phyloP scores from a whole-genome alignment of 1,139 yeast species.

The Candida pseudoviswanathii region DNA sequence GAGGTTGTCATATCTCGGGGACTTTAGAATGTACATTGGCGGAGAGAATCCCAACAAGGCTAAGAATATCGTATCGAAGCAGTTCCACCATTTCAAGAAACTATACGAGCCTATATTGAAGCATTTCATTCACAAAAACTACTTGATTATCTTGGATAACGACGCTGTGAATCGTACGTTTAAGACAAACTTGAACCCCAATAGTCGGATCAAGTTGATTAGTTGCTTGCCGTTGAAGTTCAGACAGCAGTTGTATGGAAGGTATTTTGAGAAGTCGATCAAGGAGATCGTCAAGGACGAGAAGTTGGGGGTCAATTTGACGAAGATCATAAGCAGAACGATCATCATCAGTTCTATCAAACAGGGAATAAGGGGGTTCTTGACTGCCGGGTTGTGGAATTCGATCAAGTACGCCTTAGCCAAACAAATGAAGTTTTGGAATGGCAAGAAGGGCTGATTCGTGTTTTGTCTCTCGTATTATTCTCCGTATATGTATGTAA shows the following conservation, averaged over 20 bases:
- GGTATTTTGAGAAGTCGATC: constrained; percentile 38
- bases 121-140: constrained; percentile 25
- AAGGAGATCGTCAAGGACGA: constrained; percentile 22
- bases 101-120: constrained; percentile 68
- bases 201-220: constrained; percentile 30
- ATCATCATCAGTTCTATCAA: constrained; percentile 69
- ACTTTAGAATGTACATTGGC: constrained; percentile 81
- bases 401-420: constrained; percentile 79
- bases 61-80: constrained; percentile 79
- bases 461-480: neutral
- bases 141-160: constrained; percentile 20
- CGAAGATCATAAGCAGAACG: constrained; percentile 53
- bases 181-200: constrained; percentile 20
- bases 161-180: constrained; percentile 21
- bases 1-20: constrained; percentile 84
- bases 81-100: constrained; percentile 63
- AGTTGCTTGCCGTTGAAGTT: constrained; percentile 56
- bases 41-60: constrained; percentile 93
- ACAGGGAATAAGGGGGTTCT: constrained; percentile 80
- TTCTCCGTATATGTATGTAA: neutral
- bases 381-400: constrained; percentile 82
- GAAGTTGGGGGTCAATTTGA: constrained; percentile 39
- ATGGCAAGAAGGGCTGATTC: constrained; percentile 22
- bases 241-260: constrained; percentile 44
- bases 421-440: constrained; percentile 45